Evolutionary conservation across 495 filamentous ascomycete genomes (phyloP).

Genomic region (Xylaria telfairii): DNA sequence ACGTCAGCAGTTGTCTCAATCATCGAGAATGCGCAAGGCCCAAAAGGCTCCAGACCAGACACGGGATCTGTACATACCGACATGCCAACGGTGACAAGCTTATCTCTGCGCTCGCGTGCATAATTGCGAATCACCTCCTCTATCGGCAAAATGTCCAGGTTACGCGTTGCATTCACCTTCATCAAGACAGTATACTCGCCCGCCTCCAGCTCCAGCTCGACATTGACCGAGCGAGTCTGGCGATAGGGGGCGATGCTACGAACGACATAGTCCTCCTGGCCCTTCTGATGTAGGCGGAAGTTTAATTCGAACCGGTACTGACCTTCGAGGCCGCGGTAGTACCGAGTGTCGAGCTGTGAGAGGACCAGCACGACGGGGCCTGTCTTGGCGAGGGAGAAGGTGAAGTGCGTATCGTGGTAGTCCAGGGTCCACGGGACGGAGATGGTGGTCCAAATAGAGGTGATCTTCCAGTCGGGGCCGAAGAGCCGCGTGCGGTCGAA

Average conservation of each 20-base stretch:
- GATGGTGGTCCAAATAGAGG: constrained; percentile 83
- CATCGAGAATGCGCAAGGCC: background rate
- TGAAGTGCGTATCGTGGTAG: constrained; percentile 84
- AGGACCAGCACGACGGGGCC: constrained; percentile 81
- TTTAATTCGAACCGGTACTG: constrained; percentile 78
- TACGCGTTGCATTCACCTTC: constrained; percentile 74
- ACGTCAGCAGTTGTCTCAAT: background rate
- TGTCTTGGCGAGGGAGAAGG: constrained; percentile 67
- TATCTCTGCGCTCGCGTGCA: constrained; percentile 67
- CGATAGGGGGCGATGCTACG: constrained; percentile 73
- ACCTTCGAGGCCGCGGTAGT: constrained; percentile 84
- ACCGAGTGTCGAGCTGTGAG: constrained; percentile 83
- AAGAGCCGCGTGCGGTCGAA: constrained; percentile 92
- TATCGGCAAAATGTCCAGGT: constrained; percentile 56
- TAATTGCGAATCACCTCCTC: constrained; percentile 72
- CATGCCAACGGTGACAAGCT: constrained; percentile 19
- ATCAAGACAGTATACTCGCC: constrained; percentile 82
- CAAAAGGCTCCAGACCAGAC: background rate
- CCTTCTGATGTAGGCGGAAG: constrained; percentile 83
- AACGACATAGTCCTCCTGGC: constrained; percentile 83
- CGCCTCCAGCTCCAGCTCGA: constrained; percentile 80
- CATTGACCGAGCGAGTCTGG: constrained; percentile 79
- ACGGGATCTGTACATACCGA: constrained; percentile 1
- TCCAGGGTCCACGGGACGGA: constrained; percentile 85
- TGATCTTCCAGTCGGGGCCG: constrained; percentile 79